phyloP scores from a whole-genome alignment of 495 filamentous ascomycete genomes.

The Penicillium ucsense region DNA sequence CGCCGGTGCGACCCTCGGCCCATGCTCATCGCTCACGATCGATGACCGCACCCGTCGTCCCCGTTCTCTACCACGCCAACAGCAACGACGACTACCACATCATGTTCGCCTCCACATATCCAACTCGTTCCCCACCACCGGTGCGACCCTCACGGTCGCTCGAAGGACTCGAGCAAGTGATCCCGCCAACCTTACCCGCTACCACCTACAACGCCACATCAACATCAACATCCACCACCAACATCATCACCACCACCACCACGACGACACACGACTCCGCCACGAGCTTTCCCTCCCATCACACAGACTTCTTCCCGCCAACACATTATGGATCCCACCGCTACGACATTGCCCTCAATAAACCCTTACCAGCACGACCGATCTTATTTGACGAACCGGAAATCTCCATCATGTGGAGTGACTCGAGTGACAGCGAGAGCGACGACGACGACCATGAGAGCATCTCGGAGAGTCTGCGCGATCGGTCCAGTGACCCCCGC shows the following conservation, averaged over 20 bases:
- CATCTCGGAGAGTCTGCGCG: slow-evolving; percentile 7
- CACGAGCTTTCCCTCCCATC: slow-evolving; percentile 15
- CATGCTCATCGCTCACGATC: no score
- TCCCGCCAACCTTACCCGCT: slow-evolving; percentile 19
- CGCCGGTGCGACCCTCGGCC: no score
- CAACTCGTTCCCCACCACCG: slow-evolving; percentile 24
- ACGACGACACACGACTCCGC: slow-evolving; percentile 11
- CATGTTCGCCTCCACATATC: slow-evolving; percentile 19
- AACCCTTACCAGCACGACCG: slow-evolving; percentile 28
- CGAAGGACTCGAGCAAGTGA: slow-evolving; percentile 34
- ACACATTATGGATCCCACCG: slow-evolving; percentile 10
- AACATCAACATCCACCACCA: slow-evolving; percentile 5
- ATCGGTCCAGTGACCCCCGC: slow-evolving; percentile 18
- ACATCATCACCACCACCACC: not conserved
- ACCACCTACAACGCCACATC: not conserved
- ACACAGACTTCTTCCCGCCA: slow-evolving; percentile 13
- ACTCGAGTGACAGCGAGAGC: slow-evolving; percentile 28
- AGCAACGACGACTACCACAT: no score
- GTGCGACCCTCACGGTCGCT: slow-evolving; percentile 31
- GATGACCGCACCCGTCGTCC: no score
- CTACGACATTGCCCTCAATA: slow-evolving; percentile 25
- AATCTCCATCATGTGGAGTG: slow-evolving; percentile 20
- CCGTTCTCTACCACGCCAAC: no score
- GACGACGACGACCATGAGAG: slow-evolving; percentile 15
- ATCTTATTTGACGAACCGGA: slow-evolving; percentile 15